Evolutionary conservation across 2,329 filamentous ascomycete species (phyloP), one percentile per base, ranked within the genome.

Genomic region (Acarospora socialis): DNA sequence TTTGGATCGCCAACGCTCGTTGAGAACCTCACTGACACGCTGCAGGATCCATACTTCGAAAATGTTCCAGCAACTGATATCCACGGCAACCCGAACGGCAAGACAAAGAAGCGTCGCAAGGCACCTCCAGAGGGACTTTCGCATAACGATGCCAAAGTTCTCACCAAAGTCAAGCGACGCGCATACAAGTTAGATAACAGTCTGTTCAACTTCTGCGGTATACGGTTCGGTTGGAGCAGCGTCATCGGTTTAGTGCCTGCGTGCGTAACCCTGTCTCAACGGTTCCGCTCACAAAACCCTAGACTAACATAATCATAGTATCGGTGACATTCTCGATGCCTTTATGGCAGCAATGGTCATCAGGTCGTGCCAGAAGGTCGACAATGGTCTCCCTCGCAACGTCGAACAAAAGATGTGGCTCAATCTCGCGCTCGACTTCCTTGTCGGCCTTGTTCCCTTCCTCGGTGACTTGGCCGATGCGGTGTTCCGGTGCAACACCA

Each of bases 31-130:
- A 32, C 36, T 41, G 28, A 44, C 38, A 25, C 17, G 29, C 18
- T 28, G 31, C 47, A 94, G 81, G 86, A 95, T 51, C 84, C 86
- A 4, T 93, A 84, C 60, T 92, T 86, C 47, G 82, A 92, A 53
- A 66, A 74, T 44, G 74, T 93, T 21, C 74, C 77, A 14, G 77
- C 86, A 24, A 81, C 79, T 6, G 69, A 73, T 40, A 62, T 80
- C 24, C 60, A 73, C 42, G 73, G 74, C 37, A 70, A 64, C 33
- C 73, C 75, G 16, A 68, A 55, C 21, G 74, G 72, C 46, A 92
- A 84, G 53, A 65, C 68, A 35, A 87, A 83, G 63, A 92, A 81
- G 56, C 71, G 77, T 51, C 82, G 80, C 60, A 92, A 92, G 59
- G 80, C 82, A 14, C 63, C 86, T 21, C 86, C 86, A 0, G 70